Base-by-base conservation (phyloP, 805 yeast species). In the Pichia paraexigua region DNA sequence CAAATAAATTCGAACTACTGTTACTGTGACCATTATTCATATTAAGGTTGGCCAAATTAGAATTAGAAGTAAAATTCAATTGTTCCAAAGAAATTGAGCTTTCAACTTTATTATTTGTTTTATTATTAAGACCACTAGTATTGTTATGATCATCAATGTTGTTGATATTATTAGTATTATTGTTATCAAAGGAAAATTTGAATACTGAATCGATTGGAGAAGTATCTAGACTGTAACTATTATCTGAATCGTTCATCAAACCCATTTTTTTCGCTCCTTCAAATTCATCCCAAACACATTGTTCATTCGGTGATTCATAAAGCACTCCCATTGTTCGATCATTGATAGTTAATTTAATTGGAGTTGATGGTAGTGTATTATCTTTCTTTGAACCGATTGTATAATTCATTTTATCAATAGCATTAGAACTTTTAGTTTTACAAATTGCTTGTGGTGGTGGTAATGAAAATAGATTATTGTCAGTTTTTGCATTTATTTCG, bases 241-340 rank as follows among this genome's bases (percentile, higher is more conserved):
- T n/a, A n/a, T 11, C 15, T 9, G 20, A 27, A 15, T 25, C 20
- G 25, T 10, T 7, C 43, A 53, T 30, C 8, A 37, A 25, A 17
- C 45, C 51, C 9, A 45, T 48, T 27, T 21, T 22, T 35, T 45
- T 41, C 7, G 48, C 48, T 24, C 28, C n/a, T 28, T 44, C 52
- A 44, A 41, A 43, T 39, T 47, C 54, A 43, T 52, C 53, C 55
- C 50, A 46, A 30, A 39, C 22, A 47, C 53, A 32, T 52, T 51
- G 55, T 41, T 64, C 67, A 42, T 60, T 63, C 1, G 62, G 58
- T 11, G 59, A 57, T 46, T 65, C 70, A 53, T 61, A 64, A 12
- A 66, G 52, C 13, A 65, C 61, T 39, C 63, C 61, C 64, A 65
- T 65, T 13, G 55, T 49, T 39, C 67, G 52, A 45, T 63, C 62